Evolutionary conservation across 371 early-diverging fungal species (phyloP).

Genomic region (Polyrhizophydium stewartii): DNA sequence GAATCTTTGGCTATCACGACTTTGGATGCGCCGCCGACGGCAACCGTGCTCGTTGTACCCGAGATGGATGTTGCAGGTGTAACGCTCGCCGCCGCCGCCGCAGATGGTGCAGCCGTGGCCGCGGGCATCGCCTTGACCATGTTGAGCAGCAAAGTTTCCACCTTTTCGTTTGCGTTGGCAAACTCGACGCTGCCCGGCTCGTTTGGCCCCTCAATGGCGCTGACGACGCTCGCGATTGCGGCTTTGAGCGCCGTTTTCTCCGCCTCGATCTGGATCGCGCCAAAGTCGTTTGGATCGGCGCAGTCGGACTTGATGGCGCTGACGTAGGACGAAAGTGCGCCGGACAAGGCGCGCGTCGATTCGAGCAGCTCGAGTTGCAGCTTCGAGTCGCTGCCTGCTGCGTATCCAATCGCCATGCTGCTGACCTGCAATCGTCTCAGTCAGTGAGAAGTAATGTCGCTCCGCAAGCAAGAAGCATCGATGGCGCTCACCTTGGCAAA

Average conservation of each 20-base stretch:
- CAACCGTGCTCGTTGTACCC: too few relatives aligned
- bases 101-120: too few relatives aligned
- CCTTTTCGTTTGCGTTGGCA: background rate
- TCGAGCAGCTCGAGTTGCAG: background rate
- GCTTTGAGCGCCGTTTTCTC: constrained; percentile 1
- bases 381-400: background rate
- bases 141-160: background rate
- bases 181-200: background rate
- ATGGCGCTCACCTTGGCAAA: constrained; percentile 25
- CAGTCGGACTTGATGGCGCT: background rate
- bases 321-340: background rate
- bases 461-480: too few relatives aligned
- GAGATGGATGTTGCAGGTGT: too few relatives aligned
- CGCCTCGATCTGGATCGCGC: constrained; percentile 1
- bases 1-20: constrained; percentile 20
- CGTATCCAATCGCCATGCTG: background rate
- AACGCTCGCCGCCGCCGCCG: too few relatives aligned
- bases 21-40: constrained; percentile 28
- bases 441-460: too few relatives aligned
- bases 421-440: too few relatives aligned
- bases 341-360: background rate
- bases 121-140: constrained; percentile 1
- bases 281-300: constrained; percentile 10
- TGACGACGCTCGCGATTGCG: background rate
- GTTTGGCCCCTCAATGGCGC: background rate